These are phyloP conservation scores for Mortierella sp. DNA, from an alignment of 371 early-diverging fungal genomes.

Conservation along the genomic window DNA sequence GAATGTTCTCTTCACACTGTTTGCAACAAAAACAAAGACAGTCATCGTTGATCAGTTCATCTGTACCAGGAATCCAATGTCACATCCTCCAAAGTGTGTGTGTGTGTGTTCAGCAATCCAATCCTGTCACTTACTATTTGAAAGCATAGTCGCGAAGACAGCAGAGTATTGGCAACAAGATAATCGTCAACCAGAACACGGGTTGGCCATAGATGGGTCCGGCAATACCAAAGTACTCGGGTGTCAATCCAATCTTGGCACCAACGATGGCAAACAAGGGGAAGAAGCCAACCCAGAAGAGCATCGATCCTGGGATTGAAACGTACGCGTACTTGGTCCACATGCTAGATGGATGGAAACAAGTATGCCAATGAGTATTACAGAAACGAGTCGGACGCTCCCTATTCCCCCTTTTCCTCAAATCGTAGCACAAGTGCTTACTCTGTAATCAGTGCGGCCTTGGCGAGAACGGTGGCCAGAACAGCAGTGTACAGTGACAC, in stretches of 20 bases:
- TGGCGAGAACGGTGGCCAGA: constrained; percentile 82
- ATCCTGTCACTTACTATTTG: constrained; percentile 84
- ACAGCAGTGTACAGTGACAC: constrained; percentile 83
- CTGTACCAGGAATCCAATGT: too few species aligned
- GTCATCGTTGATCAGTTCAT: neutral
- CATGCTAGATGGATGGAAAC: constrained; percentile 51
- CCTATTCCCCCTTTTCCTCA: too few species aligned
- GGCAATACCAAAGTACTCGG: constrained; percentile 86
- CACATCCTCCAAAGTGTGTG: too few species aligned
- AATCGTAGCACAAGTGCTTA: too few species aligned
- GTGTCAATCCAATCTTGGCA: constrained; percentile 77
- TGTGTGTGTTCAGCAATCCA: too few species aligned
- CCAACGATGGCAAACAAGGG: constrained; percentile 88
- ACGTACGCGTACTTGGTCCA: constrained; percentile 90
- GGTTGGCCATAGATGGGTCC: constrained; percentile 78
- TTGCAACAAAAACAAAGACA: neutral
- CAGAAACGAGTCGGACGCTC: too few species aligned
- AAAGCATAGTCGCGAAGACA: constrained; percentile 89
- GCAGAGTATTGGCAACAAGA: constrained; percentile 85
- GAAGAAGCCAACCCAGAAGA: constrained; percentile 88
- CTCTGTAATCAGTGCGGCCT: constrained; percentile 88
- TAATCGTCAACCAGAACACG: constrained; percentile 88
- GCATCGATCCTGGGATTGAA: constrained; percentile 86
- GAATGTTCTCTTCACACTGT: constrained; percentile 83
- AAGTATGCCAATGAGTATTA: neutral